A percentile compares a stretch with the other conserved stretches of the same genome.
Conservation (phyloP, 225 moss, liverwort and hornwort genomes). For the Neckera pumila region DNA sequence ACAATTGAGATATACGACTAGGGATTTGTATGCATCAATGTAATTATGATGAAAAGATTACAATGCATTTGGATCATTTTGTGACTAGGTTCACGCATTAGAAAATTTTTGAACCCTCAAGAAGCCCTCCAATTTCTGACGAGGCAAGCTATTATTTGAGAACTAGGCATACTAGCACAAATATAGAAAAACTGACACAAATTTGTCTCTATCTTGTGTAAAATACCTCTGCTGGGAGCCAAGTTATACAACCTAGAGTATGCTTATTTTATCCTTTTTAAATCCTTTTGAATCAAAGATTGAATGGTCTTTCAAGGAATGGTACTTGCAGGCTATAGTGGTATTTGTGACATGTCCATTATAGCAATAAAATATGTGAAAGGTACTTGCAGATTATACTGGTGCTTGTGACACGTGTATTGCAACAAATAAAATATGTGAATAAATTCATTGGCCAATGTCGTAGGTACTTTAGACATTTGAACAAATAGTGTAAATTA, state of each 20-base stretch:
- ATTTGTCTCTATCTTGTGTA: background rate
- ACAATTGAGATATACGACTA: background rate
- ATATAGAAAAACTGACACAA: rapidly evolving
- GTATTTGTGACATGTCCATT: too few relatives aligned
- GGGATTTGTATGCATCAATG: too few relatives aligned
- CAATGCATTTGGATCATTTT: background rate
- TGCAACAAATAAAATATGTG: background rate
- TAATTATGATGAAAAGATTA: background rate
- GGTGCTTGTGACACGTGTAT: too few relatives aligned
- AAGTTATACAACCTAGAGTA: background rate
- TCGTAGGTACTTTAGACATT: background rate
- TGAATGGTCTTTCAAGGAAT: too few relatives aligned
- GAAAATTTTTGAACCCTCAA: background rate
- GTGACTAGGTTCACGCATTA: too few relatives aligned
- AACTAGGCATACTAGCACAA: background rate
- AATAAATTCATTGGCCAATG: background rate
- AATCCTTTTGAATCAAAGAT: too few relatives aligned
- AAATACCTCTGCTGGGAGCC: rapidly evolving
- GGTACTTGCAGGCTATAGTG: too few relatives aligned
- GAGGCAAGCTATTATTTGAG: background rate
- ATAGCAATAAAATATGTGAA: background rate
- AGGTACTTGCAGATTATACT: too few relatives aligned
- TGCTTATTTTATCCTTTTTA: background rate
- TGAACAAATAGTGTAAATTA: background rate
- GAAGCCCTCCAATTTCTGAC: background rate